phyloP scores from a whole-genome alignment of 768 basidiomycete genomes.

The Mycena kentingensis region DNA sequence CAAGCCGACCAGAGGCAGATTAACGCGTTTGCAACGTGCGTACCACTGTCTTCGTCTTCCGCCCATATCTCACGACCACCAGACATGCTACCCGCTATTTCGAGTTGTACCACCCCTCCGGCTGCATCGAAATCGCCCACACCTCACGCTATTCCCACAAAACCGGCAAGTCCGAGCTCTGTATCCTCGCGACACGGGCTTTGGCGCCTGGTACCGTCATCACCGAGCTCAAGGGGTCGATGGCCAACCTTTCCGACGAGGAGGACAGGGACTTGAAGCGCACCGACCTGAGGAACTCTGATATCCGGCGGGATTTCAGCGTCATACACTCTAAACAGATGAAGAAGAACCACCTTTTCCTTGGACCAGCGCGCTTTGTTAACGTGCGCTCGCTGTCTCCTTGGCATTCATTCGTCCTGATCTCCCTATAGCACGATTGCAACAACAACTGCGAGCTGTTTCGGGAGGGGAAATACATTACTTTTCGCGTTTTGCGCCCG shows the following conservation, averaged over 20 bases:
- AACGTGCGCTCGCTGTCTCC: constrained; percentile 59
- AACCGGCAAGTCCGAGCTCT: constrained; percentile 87
- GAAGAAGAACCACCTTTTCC: constrained; percentile 90
- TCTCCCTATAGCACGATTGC: constrained; percentile 72
- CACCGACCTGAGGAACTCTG: constrained; percentile 71
- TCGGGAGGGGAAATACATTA: constrained; percentile 87
- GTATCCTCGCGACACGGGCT: constrained; percentile 79
- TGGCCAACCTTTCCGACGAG: constrained; percentile 84
- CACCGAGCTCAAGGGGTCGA: constrained; percentile 86
- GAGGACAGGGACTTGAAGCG: constrained; percentile 87
- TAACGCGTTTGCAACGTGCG: constrained; percentile 91
- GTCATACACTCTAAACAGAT: constrained; percentile 90
- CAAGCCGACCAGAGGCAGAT: constrained; percentile 80
- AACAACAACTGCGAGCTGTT: constrained; percentile 88
- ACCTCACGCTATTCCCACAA: constrained; percentile 85
- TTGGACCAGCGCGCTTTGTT: constrained; percentile 90
- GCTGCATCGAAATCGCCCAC: constrained; percentile 85
- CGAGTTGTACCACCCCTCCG: constrained; percentile 81
- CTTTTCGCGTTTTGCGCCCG: constrained; percentile 78
- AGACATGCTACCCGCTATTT: constrained; percentile 90
- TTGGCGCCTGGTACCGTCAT: constrained; percentile 72
- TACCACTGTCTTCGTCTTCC: constrained; percentile 32
- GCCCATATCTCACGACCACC: constrained; percentile 19
- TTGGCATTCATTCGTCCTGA: constrained; percentile 26
- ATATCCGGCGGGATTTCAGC: constrained; percentile 85